Evolutionary conservation across 352 stramenopile genomes (phyloP), one percentile per base, ranked within the genome.

Genomic region (Aphanomyces astaci): DNA sequence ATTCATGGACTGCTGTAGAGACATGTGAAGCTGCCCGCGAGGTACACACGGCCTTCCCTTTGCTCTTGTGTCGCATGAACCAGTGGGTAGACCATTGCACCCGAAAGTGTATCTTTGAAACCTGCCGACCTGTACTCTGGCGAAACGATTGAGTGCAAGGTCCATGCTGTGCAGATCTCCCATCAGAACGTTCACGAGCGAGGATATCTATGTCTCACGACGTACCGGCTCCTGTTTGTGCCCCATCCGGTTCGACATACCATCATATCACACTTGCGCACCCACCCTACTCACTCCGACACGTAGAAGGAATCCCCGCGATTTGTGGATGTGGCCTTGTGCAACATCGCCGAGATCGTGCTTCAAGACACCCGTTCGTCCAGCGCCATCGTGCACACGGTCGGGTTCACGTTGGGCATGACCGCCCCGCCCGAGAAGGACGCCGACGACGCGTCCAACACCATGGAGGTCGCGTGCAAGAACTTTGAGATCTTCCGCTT

Each of bases 1-100:
- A 94, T 71, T 91, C 83, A 73, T 94, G 85, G 85, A 94, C 85
- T 60, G 78, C 87, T 5, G 85, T 94, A 24, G 82, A 94, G 60
- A 81, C 75, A 57, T 80, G 90, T 68, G 85, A 94, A 69, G 74
- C 91, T 27, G 82, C 90, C 32, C 80, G 89, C 54, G 83, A 84
- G 65, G 85, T 93, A 75, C 88, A 82, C 43, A 79, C 87, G n/a
- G n/a, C n/a, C n/a, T 49, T 92, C 82, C 88, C 80, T 75, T 90
- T 90, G 89, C 89, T 65, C 49, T 90, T 40, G 78, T 89, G 56
- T 88, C 88, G 79, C 78, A 88, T 70, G 87, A 78, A 43, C 82
- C 82, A 0, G 72, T 73, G 24, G 79, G 75, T 4, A 68, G 70
- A 27, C 39, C 19, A 65, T 65, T 31, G 11, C 56, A 4, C 56